Evolutionary conservation across 225 moss, liverwort and hornwort genomes (phyloP), one percentile per base, ranked within the genome.

Genomic region (Marchantia polymorpha): DNA sequence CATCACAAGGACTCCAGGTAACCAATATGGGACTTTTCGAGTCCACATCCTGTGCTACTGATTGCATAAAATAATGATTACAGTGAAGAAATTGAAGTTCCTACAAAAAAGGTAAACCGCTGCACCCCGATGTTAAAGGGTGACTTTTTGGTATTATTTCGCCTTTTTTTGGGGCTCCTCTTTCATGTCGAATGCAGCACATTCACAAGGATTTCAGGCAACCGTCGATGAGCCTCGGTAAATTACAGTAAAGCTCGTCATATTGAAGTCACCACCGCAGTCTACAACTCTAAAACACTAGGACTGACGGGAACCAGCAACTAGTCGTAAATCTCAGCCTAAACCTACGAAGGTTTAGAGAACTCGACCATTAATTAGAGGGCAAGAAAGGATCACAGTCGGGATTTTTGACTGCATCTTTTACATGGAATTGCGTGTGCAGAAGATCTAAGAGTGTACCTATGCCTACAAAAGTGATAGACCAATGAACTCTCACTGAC

Each of bases 391-490:
- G 69, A 20, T 67, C 67, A 13, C n/a, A 27, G 12, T 14, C 65
- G 29, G 1, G 12, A 50, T 7, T 23, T 25, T 17, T 73, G 26
- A 55, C 73, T 73, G 26, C 53, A 23, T 72, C 50, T 51, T 72
- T 11, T 12, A 8, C 10, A 1, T 25, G 53, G 8, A 52, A 53
- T 23, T 53, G 27, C 29, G 17, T 16, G 29, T 53, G 53, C 14
- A 48, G 56, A 39, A 48, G 73, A 53, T 53, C 25, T 72, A 72
- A 19, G 49, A 49, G 49, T 7, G 50, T 51, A n/a, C 50, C 73
- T 73, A 73, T 16, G 17, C 51, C 25, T 52, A 73, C 51, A 73
- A 52, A 19, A 73, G 52, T 73, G 52, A 29, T 73, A 29, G 52
- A 12, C 12, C 3, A 16, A 30, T 67, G 12, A 13, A 11, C 25